Evolutionary conservation across 2,329 filamentous ascomycete genomes (phyloP).

Genomic region (Colletotrichum sp.): DNA sequence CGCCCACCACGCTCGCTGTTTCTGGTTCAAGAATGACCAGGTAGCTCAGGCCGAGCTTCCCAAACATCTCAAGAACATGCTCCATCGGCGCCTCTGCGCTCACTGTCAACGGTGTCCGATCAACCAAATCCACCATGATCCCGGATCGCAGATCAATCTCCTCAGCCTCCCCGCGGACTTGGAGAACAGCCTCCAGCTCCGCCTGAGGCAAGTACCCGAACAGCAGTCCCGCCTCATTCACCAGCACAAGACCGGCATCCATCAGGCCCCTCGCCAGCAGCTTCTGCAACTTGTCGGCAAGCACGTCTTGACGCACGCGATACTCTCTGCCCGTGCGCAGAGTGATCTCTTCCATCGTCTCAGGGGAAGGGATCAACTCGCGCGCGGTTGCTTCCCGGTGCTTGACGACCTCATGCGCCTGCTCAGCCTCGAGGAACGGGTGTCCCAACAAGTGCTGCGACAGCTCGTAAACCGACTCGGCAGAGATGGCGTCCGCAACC

Average conservation of each 20-base stretch:
- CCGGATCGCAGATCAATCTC: conserved; percentile 35
- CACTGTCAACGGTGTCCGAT: conserved; percentile 57
- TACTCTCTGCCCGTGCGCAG: conserved; percentile 49
- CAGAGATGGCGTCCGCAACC: conserved; percentile 58
- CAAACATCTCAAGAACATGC: conserved; percentile 65
- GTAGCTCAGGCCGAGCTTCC: conserved; percentile 59
- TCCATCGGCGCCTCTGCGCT: conserved; percentile 59
- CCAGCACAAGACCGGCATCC: conserved; percentile 63
- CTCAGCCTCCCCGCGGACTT: conserved; percentile 30
- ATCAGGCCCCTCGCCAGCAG: conserved; percentile 56
- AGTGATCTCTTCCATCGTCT: conserved; percentile 62
- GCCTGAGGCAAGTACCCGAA: conserved; percentile 61
- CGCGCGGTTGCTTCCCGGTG: conserved; percentile 35
- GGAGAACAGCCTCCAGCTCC: conserved; percentile 56
- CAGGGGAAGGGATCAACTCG: conserved; percentile 54
- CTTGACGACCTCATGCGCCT: conserved; percentile 31
- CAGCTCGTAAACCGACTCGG: conserved; percentile 62
- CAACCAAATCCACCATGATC: conserved; percentile 52
- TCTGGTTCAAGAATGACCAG: conserved; percentile 58
- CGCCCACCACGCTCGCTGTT: conserved; percentile 52
- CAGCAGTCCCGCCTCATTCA: conserved; percentile 50
- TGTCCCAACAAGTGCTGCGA: conserved; percentile 64
- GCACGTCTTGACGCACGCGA: conserved; percentile 37
- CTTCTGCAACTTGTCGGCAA: conserved; percentile 50
- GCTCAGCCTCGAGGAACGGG: conserved; percentile 61